A percentile compares a stretch with the other conserved stretches of the same genome.
Conservation (phyloP, 2,329 filamentous ascomycete genomes). For the Apiospora saccharicola region DNA sequence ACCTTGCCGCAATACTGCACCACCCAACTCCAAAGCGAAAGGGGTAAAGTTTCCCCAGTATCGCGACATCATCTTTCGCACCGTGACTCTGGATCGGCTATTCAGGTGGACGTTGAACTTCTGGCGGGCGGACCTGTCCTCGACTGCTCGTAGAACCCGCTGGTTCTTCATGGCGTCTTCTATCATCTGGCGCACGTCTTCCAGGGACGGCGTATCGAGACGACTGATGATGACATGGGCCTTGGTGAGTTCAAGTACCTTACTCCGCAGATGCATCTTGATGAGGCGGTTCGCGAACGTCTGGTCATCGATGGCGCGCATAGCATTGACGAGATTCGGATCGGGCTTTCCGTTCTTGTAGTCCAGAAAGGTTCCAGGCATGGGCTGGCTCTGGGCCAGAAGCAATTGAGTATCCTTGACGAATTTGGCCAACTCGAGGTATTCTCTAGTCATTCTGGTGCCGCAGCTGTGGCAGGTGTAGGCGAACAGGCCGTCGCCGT, state of each 20-base stretch:
- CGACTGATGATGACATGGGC: slow-evolving; percentile 24
- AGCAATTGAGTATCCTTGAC: slow-evolving; percentile 60
- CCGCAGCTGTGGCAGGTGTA: slow-evolving; percentile 60
- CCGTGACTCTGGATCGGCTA: slow-evolving; percentile 47
- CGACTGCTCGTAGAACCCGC: slow-evolving; percentile 49
- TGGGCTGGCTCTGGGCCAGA: slow-evolving; percentile 55
- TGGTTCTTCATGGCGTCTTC: slow-evolving; percentile 52
- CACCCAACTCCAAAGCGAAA: slow-evolving; percentile 70
- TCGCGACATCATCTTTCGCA: slow-evolving; percentile 73
- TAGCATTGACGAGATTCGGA: slow-evolving; percentile 28
- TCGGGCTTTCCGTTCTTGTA: slow-evolving; percentile 57
- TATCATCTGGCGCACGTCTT: slow-evolving; percentile 58
- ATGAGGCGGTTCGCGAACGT: slow-evolving; percentile 68
- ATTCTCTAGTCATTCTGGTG: slow-evolving; percentile 60
- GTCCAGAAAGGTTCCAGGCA: slow-evolving; percentile 74
- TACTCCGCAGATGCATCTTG: slow-evolving; percentile 50
- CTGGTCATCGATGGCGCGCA: slow-evolving; percentile 35
- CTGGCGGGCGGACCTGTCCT: slow-evolving; percentile 36
- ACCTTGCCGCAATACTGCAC: slow-evolving; percentile 71
- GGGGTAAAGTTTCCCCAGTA: slow-evolving; percentile 74
- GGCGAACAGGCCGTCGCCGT: slow-evolving; percentile 64
- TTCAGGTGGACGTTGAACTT: slow-evolving; percentile 24
- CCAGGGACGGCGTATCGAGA: slow-evolving; percentile 53
- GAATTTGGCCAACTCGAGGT: slow-evolving; percentile 69
- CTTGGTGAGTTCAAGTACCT: slow-evolving; percentile 51